Base-by-base conservation (phyloP, 2,329 filamentous ascomycete genomes). In the Dactylonectria macrodidyma region DNA sequence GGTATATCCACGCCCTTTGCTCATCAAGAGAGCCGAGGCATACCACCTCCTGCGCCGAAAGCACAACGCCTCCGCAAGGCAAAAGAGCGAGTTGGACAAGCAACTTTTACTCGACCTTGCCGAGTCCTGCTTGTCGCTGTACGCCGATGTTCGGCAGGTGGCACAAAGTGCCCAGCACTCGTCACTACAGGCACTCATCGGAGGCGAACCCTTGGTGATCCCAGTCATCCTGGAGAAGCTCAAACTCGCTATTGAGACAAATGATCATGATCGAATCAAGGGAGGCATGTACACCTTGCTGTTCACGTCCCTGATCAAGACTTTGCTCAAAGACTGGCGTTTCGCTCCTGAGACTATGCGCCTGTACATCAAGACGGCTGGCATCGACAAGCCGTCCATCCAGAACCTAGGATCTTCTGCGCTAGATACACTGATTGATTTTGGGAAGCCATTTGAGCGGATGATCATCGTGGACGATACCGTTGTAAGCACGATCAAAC, bases 31-130 rank as follows among this genome's bases (percentile, higher is more conserved):
- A 71, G 96, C 96, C 16, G 95, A 97, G 78, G 93, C 97, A 2
- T 99, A 99, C 79, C 95, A 98, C 76, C 87, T 98, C 63, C 92
- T 98, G 79, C 92, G 96, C n/a, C 86, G 97, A 58, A 94, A 97
- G 73, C 95, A 98, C 82, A 99, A 98, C 75, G 92, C 95, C 33
- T 92, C 94, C 1, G 93, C 95, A 22, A 89, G 96, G 59, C 93
- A 93, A 50, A 95, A 95, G 79, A 97, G 94, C 38, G 91, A 95
- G n/a, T 85, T 99, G 1, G 96, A 99, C 80, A 95, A 95, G 79
- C 88, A 86, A 14, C 84, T 99, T 12, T 85, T 99, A 1, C 85
- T 97, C 16, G 95, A 99, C 78, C 87, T 99, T 44, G 94, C 95
- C 5, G 89, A 97, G 73, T 98, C 95, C 0, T 95, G 93, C 70